Evolutionary conservation across 192 early-diverging fungal species (phyloP), one percentile per base, ranked within the genome.

Genomic region (Rhizophagus sp.): DNA sequence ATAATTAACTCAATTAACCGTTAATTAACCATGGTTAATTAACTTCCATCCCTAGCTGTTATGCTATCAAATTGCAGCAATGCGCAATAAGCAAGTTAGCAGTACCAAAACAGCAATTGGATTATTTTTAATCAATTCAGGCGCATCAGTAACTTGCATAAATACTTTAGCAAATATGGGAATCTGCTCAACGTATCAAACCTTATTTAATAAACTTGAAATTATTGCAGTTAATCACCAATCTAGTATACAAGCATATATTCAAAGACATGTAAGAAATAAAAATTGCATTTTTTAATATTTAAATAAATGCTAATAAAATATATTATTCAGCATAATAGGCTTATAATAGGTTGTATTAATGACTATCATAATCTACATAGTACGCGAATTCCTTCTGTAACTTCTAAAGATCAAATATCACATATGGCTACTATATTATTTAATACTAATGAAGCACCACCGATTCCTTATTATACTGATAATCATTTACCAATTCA

Each of bases 311-410:
- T 50, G 5, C 13, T 50, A 50, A 50, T 50, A 50, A 50, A 50
- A 3, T 50, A 15, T 50, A 50, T 15, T 50, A 50, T 50, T 50
- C 44, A 69, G 34, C 3, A 13, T 9, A 69, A 69, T 39, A 69
- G 27, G 19, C 67, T 69, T 69, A 39, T 69, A 69, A 36, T 69
- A 36, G 27, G 67, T 22, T 69, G 19, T 69, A 69, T 69, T 36
- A 36, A 69, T 69, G 34, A 69, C 17, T 69, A 69, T 36, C 19
- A 69, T 39, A 69, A 69, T 39, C 17, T 69, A 11, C 15, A 69
- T 41, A 41, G 19, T 12, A 69, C 34, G 4, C 67, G 7, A 69
- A 69, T 69, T 36, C 34, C 67, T 39, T 34, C 17, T 69, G 15
- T 36, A 69, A 69, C 7, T 34, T 69, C 34, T 5, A 69, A 22